These are phyloP conservation scores for Tephrocybe sp. DNA, from an alignment of 768 basidiomycete genomes.

Conservation along the genomic window DNA sequence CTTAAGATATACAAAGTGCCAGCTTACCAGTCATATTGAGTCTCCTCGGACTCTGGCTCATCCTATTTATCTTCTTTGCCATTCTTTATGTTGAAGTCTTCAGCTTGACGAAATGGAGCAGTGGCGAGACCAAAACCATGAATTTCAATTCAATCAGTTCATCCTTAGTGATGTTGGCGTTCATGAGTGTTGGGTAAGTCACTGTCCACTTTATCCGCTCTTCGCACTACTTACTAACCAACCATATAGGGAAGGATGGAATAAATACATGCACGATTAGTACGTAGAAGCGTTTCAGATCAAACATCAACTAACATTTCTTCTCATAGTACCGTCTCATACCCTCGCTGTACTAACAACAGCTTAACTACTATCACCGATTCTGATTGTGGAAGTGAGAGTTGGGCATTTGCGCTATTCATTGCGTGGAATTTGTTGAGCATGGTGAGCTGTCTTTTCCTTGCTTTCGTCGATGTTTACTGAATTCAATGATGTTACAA, in stretches of 20 bases:
- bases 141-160: constrained; percentile 84
- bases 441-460: constrained; percentile 59
- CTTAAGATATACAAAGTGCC: constrained; percentile 46
- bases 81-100: constrained; percentile 91
- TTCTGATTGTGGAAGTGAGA: constrained; percentile 85
- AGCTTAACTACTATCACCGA: constrained; percentile 42
- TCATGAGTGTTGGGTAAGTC: constrained; percentile 89
- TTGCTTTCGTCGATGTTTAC: neutral
- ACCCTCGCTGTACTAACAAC: constrained; percentile 81
- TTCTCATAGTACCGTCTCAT: constrained; percentile 59
- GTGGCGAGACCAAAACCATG: constrained; percentile 61
- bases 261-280: constrained; percentile 97
- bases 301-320: constrained; percentile 6
- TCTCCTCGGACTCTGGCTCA: constrained; percentile 84
- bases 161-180: constrained; percentile 84
- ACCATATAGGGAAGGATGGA: constrained; percentile 84
- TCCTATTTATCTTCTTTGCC: constrained; percentile 88
- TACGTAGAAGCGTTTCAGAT: constrained; percentile 33
- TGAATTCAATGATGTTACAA: constrained; percentile 23
- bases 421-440: constrained; percentile 94
- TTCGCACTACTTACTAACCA: constrained; percentile 6
- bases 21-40: constrained; percentile 86
- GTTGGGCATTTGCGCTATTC: constrained; percentile 85
- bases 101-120: constrained; percentile 83
- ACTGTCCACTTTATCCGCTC: too few relatives aligned